Evolutionary conservation across 495 filamentous ascomycete genomes (phyloP), one percentile per base, ranked within the genome.

Genomic region (Trichoderma erinaceum): DNA sequence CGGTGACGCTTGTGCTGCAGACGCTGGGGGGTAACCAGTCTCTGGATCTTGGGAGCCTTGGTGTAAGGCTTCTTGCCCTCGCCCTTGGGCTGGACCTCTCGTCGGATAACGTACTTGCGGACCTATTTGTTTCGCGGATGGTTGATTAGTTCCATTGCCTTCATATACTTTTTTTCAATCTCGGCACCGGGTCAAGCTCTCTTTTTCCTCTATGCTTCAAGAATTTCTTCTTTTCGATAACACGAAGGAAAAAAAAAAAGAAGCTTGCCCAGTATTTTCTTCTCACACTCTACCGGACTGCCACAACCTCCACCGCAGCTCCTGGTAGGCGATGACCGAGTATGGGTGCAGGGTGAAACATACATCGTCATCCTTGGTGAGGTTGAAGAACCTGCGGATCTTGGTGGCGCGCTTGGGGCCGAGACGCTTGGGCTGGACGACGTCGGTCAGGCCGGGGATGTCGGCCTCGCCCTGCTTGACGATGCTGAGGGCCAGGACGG

Each of bases 291-390:
- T 83, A 79, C 80, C 80, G 77, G 77, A 79, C 79, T 81, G 80
- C 72, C 76, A 77, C 72, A 66, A 70, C 72, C 73, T 81, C 79
- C 80, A 73, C 70, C 72, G 74, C 79, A 80, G 78, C 69, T 70
- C 65, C 71, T 77, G 80, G 81, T 75, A 85, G 84, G 84, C 81
- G 82, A 86, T 80, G 81, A 85, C 80, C 78, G 83, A 73, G 78
- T 63, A 63, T 58, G 52, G 48, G 21, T 80, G 73, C 74, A 78
- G 76, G 78, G 76, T 71, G 77, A 78, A 77, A 89, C 93, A 85
- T 89, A 99, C 95, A 90, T 99, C 95, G 84, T 99, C 95, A 85
- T 97, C 92, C 92, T 97, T 97, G 89, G 87, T 90, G 86, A 99
- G 89, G 82, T 92, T 87, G 84, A 99, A 99, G 88, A 99, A 98